These are phyloP conservation scores for Fraxinus latifolia DNA, from an alignment of 305 asterid genomes.

Conservation along the genomic window DNA sequence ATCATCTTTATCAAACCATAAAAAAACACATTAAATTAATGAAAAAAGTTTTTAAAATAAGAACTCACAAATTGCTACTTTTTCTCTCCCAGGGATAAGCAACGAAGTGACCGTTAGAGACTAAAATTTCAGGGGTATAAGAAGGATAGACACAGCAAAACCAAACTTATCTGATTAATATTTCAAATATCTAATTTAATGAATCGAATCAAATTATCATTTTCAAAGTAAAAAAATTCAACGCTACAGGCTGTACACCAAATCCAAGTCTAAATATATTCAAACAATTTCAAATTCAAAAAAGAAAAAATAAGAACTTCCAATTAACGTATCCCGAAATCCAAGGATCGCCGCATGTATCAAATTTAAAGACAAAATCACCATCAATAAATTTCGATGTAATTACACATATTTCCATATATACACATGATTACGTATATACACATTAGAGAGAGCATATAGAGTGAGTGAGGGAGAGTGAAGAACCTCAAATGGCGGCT, in stretches of 20 bases:
- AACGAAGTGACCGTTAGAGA: constrained; percentile 39
- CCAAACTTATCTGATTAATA: background rate
- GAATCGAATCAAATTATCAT: background rate
- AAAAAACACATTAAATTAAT: background rate
- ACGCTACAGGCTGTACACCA: constrained; percentile 20
- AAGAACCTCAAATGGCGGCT: background rate
- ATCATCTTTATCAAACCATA: background rate
- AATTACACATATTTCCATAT: background rate
- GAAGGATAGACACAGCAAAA: background rate
- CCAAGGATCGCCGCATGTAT: background rate
- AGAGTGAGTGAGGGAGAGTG: background rate
- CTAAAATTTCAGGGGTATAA: background rate
- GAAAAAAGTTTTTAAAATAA: background rate
- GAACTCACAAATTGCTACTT: constrained; percentile 19
- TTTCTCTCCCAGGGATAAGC: constrained; percentile 18
- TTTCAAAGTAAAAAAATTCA: constrained; percentile 18
- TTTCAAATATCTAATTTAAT: background rate
- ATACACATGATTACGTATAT: background rate
- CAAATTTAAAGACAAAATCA: background rate
- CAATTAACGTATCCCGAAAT: background rate
- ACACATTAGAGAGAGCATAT: background rate
- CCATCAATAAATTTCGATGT: background rate
- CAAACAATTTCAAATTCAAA: constrained; percentile 5
- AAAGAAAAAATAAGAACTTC: background rate
- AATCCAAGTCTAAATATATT: constrained; percentile 18